These are phyloP conservation scores for Arabis hirsuta DNA, from an alignment of 345 rosid species.

Conservation along the genomic window DNA sequence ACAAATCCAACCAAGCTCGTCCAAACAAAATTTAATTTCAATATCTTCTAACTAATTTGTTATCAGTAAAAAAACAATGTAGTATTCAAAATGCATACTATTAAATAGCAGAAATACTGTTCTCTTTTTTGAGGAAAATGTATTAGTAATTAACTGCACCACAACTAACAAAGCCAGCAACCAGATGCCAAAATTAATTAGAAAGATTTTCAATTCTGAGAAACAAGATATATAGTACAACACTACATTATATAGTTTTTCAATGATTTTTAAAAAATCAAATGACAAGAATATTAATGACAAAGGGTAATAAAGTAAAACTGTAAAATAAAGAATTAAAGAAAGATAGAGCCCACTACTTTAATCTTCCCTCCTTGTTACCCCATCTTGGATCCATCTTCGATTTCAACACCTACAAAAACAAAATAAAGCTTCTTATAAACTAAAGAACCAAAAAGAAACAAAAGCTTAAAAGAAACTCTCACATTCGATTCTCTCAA, in stretches of 20 bases:
- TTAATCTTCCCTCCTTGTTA: constrained; percentile 42
- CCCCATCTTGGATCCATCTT: constrained; percentile 45
- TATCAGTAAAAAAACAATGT: constrained; percentile 8
- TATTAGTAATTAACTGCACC: constrained; percentile 22
- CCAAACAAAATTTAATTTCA: constrained; percentile 30
- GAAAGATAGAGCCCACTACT: constrained; percentile 41
- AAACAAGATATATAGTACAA: constrained; percentile 20
- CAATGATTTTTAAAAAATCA: too few relatives aligned
- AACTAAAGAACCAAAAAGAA: constrained; percentile 39
- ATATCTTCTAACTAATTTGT: constrained; percentile 30
- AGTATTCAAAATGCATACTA: constrained; percentile 1
- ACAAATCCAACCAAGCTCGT: constrained; percentile 37
- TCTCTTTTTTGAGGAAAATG: constrained; percentile 12
- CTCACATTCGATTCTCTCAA: constrained; percentile 34
- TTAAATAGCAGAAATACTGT: not conserved
- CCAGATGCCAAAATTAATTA: constrained; percentile 33
- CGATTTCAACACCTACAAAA: constrained; percentile 41
- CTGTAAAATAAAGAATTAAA: constrained; percentile 29
- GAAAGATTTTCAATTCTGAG: constrained; percentile 23
- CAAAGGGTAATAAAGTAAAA: constrained; percentile 34
- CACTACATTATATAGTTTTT: not conserved
- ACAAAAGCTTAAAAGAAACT: constrained; percentile 27
- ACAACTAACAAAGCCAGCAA: constrained; percentile 37
- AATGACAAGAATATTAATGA: constrained; percentile 9
- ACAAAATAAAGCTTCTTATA: constrained; percentile 12